Evolutionary conservation across 2,329 filamentous ascomycete species (phyloP).

Genomic region (Calonectria henricotiae): DNA sequence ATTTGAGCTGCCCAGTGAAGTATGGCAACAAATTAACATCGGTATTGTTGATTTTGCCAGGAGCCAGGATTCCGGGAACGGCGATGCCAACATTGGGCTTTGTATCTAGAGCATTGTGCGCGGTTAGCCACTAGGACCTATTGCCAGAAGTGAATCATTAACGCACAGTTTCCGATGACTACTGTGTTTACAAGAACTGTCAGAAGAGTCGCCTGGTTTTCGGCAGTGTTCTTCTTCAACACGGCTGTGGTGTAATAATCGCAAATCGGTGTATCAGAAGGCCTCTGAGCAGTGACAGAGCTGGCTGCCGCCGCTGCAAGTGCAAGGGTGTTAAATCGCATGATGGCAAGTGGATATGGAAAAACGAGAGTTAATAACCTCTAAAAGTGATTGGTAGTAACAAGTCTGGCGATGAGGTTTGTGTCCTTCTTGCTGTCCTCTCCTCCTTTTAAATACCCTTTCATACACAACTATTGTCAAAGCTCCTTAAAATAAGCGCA

Average conservation of each 20-base stretch:
- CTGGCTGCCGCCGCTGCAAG: slow-evolving; percentile 45
- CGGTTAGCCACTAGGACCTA: background rate
- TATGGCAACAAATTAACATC: slow-evolving; percentile 73
- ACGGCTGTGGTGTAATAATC: slow-evolving; percentile 77
- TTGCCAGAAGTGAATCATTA: rapidly evolving
- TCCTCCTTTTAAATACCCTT: background rate
- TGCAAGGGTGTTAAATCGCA: slow-evolving; percentile 49
- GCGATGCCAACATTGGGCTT: slow-evolving; percentile 67
- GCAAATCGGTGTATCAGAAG: slow-evolving; percentile 69
- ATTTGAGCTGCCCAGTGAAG: slow-evolving; percentile 71
- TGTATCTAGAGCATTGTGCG: slow-evolving; percentile 60
- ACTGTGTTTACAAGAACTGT: slow-evolving; percentile 75
- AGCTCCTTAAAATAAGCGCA: background rate
- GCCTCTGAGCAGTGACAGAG: slow-evolving; percentile 62
- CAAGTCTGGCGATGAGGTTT: too few relatives aligned
- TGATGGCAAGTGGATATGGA: slow-evolving; percentile 36
- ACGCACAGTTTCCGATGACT: slow-evolving; percentile 74
- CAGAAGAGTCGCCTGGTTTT: slow-evolving; percentile 71
- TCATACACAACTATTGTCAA: background rate
- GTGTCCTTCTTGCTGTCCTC: background rate
- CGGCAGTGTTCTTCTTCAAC: slow-evolving; percentile 72
- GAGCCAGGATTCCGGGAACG: slow-evolving; percentile 73
- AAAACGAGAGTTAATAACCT: background rate
- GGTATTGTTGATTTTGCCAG: slow-evolving; percentile 66
- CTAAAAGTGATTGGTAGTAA: background rate